Base-by-base conservation (phyloP, 2,329 filamentous ascomycete genomes). In the Peltaster fructicola region DNA sequence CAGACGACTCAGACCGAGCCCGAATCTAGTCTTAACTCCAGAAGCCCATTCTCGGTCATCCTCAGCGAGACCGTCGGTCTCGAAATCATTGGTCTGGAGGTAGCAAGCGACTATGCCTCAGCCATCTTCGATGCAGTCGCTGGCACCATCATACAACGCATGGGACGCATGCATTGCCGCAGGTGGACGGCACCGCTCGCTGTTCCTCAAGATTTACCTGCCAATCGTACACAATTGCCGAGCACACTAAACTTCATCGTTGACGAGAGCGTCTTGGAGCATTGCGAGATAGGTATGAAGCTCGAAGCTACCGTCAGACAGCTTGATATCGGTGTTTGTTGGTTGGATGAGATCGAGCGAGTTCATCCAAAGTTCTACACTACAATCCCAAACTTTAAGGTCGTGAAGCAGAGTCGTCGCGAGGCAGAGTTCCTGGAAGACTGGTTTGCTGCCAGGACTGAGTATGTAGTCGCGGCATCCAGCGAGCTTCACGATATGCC, bases 241-340 rank as follows among this genome's bases (percentile, higher is more conserved):
- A 56, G 64, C 20, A 57, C 56, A 22, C 51, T 56, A 32, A 44
- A 46, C 8, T 73, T 90, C 35, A 68, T 76, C 40, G 43, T 92
- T 3, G 82, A 92, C 31, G 63, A 68, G 14, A 47, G 60, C 4
- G 45, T 68, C 3, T 50, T 76, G 10, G 31, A 55, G 14, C 54
- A 65, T 27, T 66, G 76, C 41, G 63, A 65, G 30, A 48, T 61
- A 0, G 78, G 80, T 1, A 49, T 61, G 50, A 61, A 56, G 43
- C 41, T 61, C 23, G 40, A 52, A 17, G 54, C 43, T 5, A 37
- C 29, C 8, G 36, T 51, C 26, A 39, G 37, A 14, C 29, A 40
- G 29, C 31, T 45, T 8, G 38, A 42, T 18, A 28, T 37, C 10
- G 46, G 47, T n/a, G n/a, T n/a, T n/a, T n/a, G n/a, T n/a, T n/a